A percentile compares a stretch with the other conserved stretches of the same genome.
phyloP scores from a whole-genome alignment of 352 stramenopile species.

The Stramenopiles sp. region DNA sequence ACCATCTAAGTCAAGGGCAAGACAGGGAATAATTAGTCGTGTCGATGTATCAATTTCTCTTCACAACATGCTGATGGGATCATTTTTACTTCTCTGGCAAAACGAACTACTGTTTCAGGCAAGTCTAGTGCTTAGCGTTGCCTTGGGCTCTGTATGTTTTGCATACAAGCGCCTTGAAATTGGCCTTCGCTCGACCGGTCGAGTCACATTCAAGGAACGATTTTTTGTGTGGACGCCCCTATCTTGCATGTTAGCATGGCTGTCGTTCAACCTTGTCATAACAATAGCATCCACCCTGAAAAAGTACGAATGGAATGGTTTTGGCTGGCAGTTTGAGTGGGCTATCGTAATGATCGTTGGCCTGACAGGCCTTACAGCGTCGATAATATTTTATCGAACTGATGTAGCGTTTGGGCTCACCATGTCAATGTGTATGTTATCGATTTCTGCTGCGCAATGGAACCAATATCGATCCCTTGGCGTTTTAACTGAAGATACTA shows the following conservation, averaged over 20 bases:
- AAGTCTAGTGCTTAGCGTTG: neutral
- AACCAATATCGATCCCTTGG: constrained; percentile 7
- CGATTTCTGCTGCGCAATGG: constrained; percentile 1
- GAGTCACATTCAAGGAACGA: neutral
- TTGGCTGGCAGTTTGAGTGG: constrained; percentile 12
- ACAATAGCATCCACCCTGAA: neutral
- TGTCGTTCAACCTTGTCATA: neutral
- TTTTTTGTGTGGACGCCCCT: neutral
- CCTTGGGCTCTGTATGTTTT: neutral
- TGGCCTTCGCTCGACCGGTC: neutral
- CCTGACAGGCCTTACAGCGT: neutral
- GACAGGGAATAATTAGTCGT: neutral
- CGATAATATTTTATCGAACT: neutral
- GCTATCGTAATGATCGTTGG: neutral
- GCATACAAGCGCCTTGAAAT: constrained; percentile 1
- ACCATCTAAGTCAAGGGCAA: neutral
- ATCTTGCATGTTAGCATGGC: neutral
- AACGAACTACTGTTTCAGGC: neutral
- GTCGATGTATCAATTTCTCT: neutral
- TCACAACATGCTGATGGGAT: neutral
- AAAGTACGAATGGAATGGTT: constrained; percentile 2
- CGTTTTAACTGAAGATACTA: neutral
- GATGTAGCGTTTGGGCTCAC: neutral
- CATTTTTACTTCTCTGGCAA: neutral
- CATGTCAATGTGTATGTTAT: neutral